A percentile compares a stretch with the other conserved stretches of the same genome.
phyloP scores from a whole-genome alignment of 768 basidiomycete genomes.

The Leccinum boreale region DNA sequence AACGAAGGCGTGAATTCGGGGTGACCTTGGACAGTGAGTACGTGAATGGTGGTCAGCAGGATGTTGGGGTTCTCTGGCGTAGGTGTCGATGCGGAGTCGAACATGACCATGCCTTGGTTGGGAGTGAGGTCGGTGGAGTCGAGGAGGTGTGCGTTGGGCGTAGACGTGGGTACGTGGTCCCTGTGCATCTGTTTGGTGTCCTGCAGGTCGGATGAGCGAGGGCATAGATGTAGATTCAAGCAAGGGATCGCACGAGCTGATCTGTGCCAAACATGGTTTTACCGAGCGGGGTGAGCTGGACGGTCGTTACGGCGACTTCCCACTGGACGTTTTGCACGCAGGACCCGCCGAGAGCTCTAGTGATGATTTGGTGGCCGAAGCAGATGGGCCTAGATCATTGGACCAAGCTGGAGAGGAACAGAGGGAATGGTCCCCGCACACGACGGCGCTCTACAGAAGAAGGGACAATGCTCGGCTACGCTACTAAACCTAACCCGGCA shows the following conservation, averaged over 20 bases:
- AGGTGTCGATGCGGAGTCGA: no score
- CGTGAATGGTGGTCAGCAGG: background rate
- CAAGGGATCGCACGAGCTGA: conserved; percentile 31
- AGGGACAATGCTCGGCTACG: no score
- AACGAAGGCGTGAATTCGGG: conserved; percentile 79
- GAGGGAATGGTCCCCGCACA: no score
- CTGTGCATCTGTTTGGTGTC: background rate
- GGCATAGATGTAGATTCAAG: background rate
- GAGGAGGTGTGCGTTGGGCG: background rate
- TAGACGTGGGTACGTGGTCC: background rate
- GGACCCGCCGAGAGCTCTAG: conserved; percentile 69
- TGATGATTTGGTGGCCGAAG: conserved; percentile 86
- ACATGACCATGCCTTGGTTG: no score
- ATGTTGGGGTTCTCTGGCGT: no score
- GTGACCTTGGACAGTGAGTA: conserved; percentile 69
- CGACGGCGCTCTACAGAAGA: no score
- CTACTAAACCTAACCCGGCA: no score
- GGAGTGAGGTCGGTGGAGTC: background rate
- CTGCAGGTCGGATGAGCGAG: background rate
- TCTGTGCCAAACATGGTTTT: conserved; percentile 61
- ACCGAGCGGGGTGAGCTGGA: conserved; percentile 70
- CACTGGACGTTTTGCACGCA: conserved; percentile 55
- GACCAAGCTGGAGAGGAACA: no score
- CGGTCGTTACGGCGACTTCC: conserved; percentile 72
- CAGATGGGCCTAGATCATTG: conserved; percentile 51